Evolutionary conservation across 2,329 filamentous ascomycete genomes (phyloP), one percentile per base, ranked within the genome.

Genomic region (Penicillium rolfsii): DNA sequence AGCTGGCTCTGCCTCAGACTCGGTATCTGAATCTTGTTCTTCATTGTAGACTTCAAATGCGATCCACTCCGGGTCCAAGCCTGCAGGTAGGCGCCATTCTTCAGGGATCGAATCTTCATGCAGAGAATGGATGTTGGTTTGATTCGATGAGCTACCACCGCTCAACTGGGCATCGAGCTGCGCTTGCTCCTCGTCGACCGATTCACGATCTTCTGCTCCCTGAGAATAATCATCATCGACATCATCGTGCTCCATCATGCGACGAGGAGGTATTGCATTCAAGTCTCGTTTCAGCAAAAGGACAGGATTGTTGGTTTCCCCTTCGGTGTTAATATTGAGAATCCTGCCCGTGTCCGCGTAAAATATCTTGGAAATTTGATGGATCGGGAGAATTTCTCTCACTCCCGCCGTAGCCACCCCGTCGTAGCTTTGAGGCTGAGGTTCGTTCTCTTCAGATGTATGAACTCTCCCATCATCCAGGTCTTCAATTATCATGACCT

Each of bases 261-360:
- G 80, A 19, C 84, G 80, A 5, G 88, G 87, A 1, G 86, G 84
- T 11, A 85, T 77, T 16, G 89, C 87, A 60, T 87, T 82, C 5
- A 85, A 66, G 67, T 94, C 90, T 66, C 91, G 81, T 73, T 93
- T 93, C 45, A 95, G 74, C 0, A 95, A 77, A 1, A 95, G 79
- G 0, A 94, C 86, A 0, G 91, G 90, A 60, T 87, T 91, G 70
- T 89, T 91, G 2, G 84, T 84, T 66, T 89, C 88, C 14, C 84
- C 86, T 26, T 89, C 85, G 2, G 79, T 83, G 14, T 88, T 88
- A 58, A 97, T 93, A 63, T 96, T 96, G 28, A 97, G 81, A 9
- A 97, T 91, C 67, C 91, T 91, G 19, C 93, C 93, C 0, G 91
- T 96, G 67, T 96, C 91, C 0, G 93, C 92, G 71, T 97, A 97